Base-by-base conservation (phyloP, 257 asterid genomes). In the Plantago ovata region DNA sequence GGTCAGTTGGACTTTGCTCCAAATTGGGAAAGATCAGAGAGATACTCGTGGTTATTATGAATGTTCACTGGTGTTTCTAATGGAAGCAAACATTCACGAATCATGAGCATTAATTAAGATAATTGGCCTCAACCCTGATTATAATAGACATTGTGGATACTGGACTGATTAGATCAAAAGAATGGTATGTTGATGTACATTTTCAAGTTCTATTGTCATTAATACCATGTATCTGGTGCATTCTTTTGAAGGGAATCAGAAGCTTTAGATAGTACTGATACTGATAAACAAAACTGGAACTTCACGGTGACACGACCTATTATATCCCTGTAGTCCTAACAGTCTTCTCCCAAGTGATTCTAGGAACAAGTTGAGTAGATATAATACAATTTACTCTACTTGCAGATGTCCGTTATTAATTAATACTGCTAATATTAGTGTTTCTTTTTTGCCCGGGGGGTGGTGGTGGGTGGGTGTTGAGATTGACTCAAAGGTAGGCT, bases 281-380 rank as follows among this genome's bases (percentile, higher is more conserved):
- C n/a, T n/a, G n/a, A n/a, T n/a, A 23, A 51, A 60, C 33, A 9
- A 33, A 24, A 10, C 24, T 3, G 12, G n/a, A 42, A 39, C 4
- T 42, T 44, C 22, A 14, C 46, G 6, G 59, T 49, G 60, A 33
- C 62, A 21, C 7, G 43, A 38, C 22, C 59, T 38, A 15, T 69
- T 56, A 44, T 42, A 23, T 41, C 22, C 14, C 40, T 53, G n/a
- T 32, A 23, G 15, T 48, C 56, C 40, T 60, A 28, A 28, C 7
- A 28, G 7, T 28, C 4, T 4, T 28, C 36, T 28, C 36, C 36
- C 4, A 28, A 28, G 36, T 28, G 36, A 6, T 28, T 28, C 36
- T 28, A 28, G 36, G 7, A 28, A 28, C 36, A 28, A 28, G 36
- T 4, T 3, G 36, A 8, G 7, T 28, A 28, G 7, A 28, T 28